A percentile compares a stretch with the other conserved stretches of the same genome.
These are phyloP conservation scores for Mycena chlorophos DNA, from an alignment of 768 basidiomycete species.

Conservation along the genomic window DNA sequence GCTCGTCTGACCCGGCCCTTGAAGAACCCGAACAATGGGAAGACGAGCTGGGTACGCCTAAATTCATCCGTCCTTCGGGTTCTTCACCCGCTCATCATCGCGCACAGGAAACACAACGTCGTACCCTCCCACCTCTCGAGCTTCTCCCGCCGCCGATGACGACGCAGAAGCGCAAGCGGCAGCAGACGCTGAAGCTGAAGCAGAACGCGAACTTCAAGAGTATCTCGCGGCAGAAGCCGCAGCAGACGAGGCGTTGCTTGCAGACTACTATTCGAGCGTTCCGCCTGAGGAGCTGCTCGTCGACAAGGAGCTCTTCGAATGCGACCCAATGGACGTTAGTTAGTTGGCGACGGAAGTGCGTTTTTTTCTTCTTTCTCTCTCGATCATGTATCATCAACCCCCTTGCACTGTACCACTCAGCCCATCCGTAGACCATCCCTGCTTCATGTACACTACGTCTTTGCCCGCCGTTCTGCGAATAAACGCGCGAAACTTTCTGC, in stretches of 20 bases:
- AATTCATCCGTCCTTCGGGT: neutral
- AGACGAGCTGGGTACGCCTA: slow-evolving; percentile 13
- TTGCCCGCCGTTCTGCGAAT: too few species aligned
- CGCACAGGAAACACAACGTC: neutral
- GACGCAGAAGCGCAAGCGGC: neutral
- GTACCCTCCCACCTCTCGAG: neutral
- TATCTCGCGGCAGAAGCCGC: slow-evolving; percentile 12
- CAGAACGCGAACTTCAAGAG: slow-evolving; percentile 8
- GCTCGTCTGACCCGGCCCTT: slow-evolving; percentile 10
- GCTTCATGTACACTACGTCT: too few species aligned
- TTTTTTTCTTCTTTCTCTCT: neutral
- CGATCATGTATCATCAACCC: neutral
- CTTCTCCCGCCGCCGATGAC: neutral
- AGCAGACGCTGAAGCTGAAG: slow-evolving; percentile 2
- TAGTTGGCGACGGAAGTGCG: neutral
- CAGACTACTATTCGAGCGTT: slow-evolving; percentile 19
- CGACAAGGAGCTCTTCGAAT: neutral
- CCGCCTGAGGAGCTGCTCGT: slow-evolving; percentile 17
- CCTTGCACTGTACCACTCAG: neutral
- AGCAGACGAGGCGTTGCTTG: too few species aligned
- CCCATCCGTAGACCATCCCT: neutral
- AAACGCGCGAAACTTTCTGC: too few species aligned
- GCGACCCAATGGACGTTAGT: neutral
- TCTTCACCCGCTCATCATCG: neutral
- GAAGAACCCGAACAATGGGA: slow-evolving; percentile 16